Evolutionary conservation across 2,329 filamentous ascomycete genomes (phyloP).

Genomic region (Colletotrichum cuscutae): DNA sequence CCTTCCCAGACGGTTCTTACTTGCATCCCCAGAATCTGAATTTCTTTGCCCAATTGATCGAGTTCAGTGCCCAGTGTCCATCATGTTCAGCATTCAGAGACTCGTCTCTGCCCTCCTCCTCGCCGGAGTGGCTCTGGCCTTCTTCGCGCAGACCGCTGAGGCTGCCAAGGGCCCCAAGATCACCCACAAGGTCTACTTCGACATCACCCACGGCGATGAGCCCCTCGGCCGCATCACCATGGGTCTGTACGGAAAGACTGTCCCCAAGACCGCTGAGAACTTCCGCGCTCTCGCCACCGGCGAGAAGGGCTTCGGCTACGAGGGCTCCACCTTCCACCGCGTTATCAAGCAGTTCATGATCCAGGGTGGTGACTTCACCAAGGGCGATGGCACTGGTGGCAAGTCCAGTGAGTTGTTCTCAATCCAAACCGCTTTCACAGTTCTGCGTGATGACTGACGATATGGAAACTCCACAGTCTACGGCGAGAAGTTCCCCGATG

Average conservation of each 20-base stretch:
- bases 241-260: conserved; percentile 88
- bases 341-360: conserved; percentile 95
- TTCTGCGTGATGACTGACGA: neutral
- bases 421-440: neutral
- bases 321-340: conserved; percentile 87
- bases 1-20: conserved; percentile 4
- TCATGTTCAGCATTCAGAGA: conserved; percentile 80
- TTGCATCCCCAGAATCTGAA: conserved; percentile 13
- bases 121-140: conserved; percentile 77
- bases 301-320: conserved; percentile 87
- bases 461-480: conserved; percentile 67
- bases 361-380: conserved; percentile 90
- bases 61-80: conserved; percentile 42
- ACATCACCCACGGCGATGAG: conserved; percentile 81
- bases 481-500: conserved; percentile 83
- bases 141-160: conserved; percentile 79
- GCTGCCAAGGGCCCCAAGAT: conserved; percentile 92
- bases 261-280: conserved; percentile 80
- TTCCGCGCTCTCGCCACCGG: conserved; percentile 85
- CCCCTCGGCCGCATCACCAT: conserved; percentile 79
- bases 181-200: conserved; percentile 94
- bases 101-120: conserved; percentile 80
- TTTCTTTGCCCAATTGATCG: conserved; percentile 22
- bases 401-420: conserved; percentile 75
- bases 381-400: conserved; percentile 83